These are phyloP conservation scores for Epichloe glyceriae DNA, from an alignment of 2,329 filamentous ascomycete species.

Conservation along the genomic window DNA sequence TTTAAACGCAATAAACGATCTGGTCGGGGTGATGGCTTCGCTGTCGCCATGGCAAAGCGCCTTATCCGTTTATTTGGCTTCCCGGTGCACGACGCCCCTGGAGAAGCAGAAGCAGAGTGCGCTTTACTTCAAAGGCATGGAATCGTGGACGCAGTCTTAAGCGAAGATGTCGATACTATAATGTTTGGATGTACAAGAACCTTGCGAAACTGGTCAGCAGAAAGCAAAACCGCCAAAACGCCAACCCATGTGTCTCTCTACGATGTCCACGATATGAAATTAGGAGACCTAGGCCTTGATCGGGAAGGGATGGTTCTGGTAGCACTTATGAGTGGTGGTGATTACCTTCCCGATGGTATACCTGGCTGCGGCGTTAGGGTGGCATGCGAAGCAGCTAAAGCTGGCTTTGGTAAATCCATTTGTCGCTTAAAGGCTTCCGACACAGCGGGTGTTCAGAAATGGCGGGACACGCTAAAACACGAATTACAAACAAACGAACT, in stretches of 20 bases:
- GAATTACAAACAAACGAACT: constrained; percentile 77
- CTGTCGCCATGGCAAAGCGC: constrained; percentile 67
- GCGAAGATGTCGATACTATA: constrained; percentile 90
- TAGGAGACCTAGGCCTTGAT: constrained; percentile 50
- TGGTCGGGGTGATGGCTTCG: constrained; percentile 49
- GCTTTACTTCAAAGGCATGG: constrained; percentile 71
- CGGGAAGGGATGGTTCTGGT: constrained; percentile 86
- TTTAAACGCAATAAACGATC: constrained; percentile 81
- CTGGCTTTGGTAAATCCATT: constrained; percentile 69
- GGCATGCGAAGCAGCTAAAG: constrained; percentile 79
- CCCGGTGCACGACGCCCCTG: constrained; percentile 71
- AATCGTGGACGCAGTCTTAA: constrained; percentile 84
- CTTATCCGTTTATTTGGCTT: constrained; percentile 79
- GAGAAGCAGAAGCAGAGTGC: constrained; percentile 93
- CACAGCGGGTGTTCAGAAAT: constrained; percentile 44
- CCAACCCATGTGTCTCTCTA: constrained; percentile 84
- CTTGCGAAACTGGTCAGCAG: constrained; percentile 71
- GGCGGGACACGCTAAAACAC: constrained; percentile 59
- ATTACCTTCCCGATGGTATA: constrained; percentile 83
- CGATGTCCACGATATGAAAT: constrained; percentile 42
- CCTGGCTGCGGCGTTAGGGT: constrained; percentile 77
- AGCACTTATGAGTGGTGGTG: constrained; percentile 87
- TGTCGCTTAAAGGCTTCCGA: constrained; percentile 53
- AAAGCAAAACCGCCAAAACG: constrained; percentile 48
- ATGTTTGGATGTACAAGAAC: constrained; percentile 87